Conservation (phyloP, 1,139 yeast species). For the Saccharomyces hybrid region DNA sequence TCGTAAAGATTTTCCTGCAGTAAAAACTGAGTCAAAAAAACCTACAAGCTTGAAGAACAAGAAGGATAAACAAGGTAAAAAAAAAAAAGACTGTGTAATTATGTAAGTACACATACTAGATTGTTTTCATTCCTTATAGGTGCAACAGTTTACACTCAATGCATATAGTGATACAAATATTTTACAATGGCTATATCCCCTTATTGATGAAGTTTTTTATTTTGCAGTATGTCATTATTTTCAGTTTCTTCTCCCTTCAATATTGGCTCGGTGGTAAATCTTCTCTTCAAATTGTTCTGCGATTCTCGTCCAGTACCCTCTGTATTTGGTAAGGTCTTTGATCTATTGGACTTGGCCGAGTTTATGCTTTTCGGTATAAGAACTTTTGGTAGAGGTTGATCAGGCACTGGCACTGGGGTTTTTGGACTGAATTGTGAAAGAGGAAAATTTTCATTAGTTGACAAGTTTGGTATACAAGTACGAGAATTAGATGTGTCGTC, state of each 20-base stretch:
- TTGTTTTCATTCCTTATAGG: not conserved
- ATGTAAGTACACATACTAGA: slow-evolving; percentile 26
- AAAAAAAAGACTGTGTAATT: slow-evolving; percentile 37
- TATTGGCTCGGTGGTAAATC: slow-evolving; percentile 8
- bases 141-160: not conserved
- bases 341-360: slow-evolving; percentile 13
- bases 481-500: not conserved
- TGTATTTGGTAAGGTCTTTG: slow-evolving; percentile 8
- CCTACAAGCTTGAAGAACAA: slow-evolving; percentile 3
- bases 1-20: not conserved
- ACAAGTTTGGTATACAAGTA: not conserved
- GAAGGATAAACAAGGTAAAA: slow-evolving; percentile 9
- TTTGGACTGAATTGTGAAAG: slow-evolving; percentile 11
- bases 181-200: not conserved
- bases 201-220: not conserved
- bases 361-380: slow-evolving; percentile 22
- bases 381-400: slow-evolving; percentile 24
- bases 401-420: slow-evolving; percentile 30
- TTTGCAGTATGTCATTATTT: slow-evolving; percentile 1
- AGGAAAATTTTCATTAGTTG: not conserved
- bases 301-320: slow-evolving; percentile 2
- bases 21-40: slow-evolving; percentile 1
- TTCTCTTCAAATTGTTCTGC: slow-evolving; percentile 14
- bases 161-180: not conserved
- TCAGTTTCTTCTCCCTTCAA: not conserved